Evolutionary conservation across 805 yeast genomes (phyloP).

Genomic region (Schwanniomyces polymorphus): DNA sequence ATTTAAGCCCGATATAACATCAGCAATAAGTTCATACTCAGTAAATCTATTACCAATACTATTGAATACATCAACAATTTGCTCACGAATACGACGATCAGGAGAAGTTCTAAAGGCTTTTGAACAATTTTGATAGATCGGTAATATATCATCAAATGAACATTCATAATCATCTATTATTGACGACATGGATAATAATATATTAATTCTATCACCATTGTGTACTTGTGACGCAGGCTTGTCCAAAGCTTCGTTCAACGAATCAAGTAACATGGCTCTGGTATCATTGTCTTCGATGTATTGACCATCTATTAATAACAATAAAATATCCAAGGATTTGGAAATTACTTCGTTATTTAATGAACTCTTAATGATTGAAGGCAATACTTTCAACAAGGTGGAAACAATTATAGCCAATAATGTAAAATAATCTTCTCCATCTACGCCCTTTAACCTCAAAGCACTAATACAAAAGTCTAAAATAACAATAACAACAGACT

Average conservation of each 20-base stretch:
- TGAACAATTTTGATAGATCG: slow-evolving; percentile 51
- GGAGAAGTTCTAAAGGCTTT: slow-evolving; percentile 57
- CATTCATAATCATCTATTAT: slow-evolving; percentile 56
- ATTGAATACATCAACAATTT: slow-evolving; percentile 58
- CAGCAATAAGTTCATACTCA: slow-evolving; percentile 43
- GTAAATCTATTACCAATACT: slow-evolving; percentile 58
- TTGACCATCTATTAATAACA: slow-evolving; percentile 55
- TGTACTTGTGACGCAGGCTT: slow-evolving; percentile 55
- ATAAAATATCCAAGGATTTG: slow-evolving; percentile 51
- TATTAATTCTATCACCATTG: slow-evolving; percentile 51
- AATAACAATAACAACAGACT: slow-evolving; percentile 56
- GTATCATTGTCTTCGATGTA: slow-evolving; percentile 57
- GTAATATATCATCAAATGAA: slow-evolving; percentile 48
- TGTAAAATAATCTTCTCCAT: slow-evolving; percentile 45
- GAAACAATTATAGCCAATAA: slow-evolving; percentile 61
- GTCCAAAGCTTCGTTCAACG: slow-evolving; percentile 61
- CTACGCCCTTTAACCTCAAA: slow-evolving; percentile 25
- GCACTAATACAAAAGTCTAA: slow-evolving; percentile 54
- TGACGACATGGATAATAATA: slow-evolving; percentile 56
- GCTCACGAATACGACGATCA: slow-evolving; percentile 62
- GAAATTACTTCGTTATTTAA: slow-evolving; percentile 48
- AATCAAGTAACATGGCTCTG: slow-evolving; percentile 50
- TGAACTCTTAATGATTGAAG: slow-evolving; percentile 45
- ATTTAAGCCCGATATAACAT: slow-evolving; percentile 64
- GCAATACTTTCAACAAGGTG: slow-evolving; percentile 50